These are phyloP conservation scores for Penicillium parvum DNA, from an alignment of 495 filamentous ascomycete genomes.

Conservation along the genomic window DNA sequence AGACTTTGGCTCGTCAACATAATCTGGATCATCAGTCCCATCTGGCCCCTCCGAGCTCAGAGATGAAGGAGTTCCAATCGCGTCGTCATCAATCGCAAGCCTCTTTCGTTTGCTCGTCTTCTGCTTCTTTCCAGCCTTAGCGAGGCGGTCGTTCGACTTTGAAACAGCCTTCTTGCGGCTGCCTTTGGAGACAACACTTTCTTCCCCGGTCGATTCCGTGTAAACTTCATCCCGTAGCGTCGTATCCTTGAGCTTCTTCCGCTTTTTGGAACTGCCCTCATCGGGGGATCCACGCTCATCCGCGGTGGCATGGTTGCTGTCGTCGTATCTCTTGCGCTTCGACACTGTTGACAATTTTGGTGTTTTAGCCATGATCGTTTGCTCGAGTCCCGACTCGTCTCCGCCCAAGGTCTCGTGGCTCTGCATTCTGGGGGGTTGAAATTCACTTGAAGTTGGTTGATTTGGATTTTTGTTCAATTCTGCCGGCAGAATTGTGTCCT, in stretches of 20 bases:
- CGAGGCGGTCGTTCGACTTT: conserved; percentile 13
- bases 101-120: conserved; percentile 27
- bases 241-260: conserved; percentile 17
- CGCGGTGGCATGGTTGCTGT: conserved; percentile 31
- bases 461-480: conserved; percentile 17
- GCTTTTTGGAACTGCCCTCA: conserved; percentile 23
- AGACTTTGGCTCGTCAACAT: conserved; percentile 10
- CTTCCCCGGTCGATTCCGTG: conserved; percentile 22
- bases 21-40: conserved; percentile 6
- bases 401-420: conserved; percentile 26
- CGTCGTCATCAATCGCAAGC: conserved; percentile 9
- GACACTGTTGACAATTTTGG: conserved; percentile 26
- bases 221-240: conserved; percentile 15
- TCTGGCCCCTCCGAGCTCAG: conserved; percentile 10
- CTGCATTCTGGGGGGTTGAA: conserved; percentile 5
- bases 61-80: conserved; percentile 19
- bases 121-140: conserved; percentile 26
- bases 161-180: conserved; percentile 21
- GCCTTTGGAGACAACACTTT: conserved; percentile 27
- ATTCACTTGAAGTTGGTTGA: conserved; percentile 7
- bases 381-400: conserved; percentile 14
- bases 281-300: conserved; percentile 17
- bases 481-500: conserved; percentile 10
- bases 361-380: conserved; percentile 17
- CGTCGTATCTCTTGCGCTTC: conserved; percentile 39